Evolutionary conservation across 1,139 yeast genomes (phyloP).

Genomic region (Yamadazyma conglobata): DNA sequence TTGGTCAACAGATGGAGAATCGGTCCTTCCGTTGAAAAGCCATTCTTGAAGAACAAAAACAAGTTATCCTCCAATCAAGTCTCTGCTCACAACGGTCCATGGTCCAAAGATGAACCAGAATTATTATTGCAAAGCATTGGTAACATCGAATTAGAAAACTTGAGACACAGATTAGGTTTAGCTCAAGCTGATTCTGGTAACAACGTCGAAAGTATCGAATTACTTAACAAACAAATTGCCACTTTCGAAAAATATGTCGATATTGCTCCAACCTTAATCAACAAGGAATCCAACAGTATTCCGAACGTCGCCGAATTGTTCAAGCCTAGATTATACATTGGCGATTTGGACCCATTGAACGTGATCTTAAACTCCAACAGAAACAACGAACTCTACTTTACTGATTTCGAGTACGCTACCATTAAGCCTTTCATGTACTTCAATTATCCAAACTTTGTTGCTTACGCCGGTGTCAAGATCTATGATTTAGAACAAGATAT

Average conservation of each 20-base stretch:
- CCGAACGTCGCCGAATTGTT: constrained; percentile 61
- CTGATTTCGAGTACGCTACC: constrained; percentile 79
- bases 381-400: constrained; percentile 43
- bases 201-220: constrained; percentile 38
- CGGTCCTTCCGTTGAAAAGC: constrained; percentile 84
- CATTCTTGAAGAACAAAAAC: constrained; percentile 66
- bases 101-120: constrained; percentile 55
- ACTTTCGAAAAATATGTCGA: constrained; percentile 58
- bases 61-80: constrained; percentile 43
- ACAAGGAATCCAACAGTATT: constrained; percentile 46
- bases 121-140: constrained; percentile 65
- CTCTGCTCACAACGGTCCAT: constrained; percentile 67
- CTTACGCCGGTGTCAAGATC: constrained; percentile 84
- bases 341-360: constrained; percentile 91
- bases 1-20: constrained; percentile 76
- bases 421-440: constrained; percentile 80
- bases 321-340: constrained; percentile 70
- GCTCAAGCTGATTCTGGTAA: constrained; percentile 53
- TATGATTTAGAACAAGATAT: constrained; percentile 72
- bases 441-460: constrained; percentile 76
- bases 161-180: constrained; percentile 51
- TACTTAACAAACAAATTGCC: constrained; percentile 46
- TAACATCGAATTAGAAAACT: constrained; percentile 61
- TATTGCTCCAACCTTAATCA: constrained; percentile 54
- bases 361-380: constrained; percentile 49